phyloP scores from a whole-genome alignment of 139 green algal species.

The Trebouxia sp. region DNA sequence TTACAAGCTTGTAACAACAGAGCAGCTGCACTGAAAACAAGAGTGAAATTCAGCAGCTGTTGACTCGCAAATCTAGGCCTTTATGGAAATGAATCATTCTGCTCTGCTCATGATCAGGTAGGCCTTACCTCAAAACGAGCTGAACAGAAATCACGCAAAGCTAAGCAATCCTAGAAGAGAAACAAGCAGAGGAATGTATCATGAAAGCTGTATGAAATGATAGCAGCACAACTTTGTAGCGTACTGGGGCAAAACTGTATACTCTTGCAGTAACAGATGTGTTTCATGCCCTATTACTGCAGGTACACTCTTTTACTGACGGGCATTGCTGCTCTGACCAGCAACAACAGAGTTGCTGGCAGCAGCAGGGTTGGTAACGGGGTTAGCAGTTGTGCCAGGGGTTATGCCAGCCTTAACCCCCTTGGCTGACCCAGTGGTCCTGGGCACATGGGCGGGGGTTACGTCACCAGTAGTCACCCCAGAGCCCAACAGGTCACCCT shows the following conservation, averaged over 20 bases:
- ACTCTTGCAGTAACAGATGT: too few relatives aligned
- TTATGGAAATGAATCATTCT: too few relatives aligned
- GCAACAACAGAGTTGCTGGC: background rate
- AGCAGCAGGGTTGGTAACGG: background rate
- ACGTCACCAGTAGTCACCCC: slow-evolving; percentile 18
- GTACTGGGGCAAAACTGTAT: too few relatives aligned
- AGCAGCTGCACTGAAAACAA: too few relatives aligned
- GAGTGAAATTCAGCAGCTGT: too few relatives aligned
- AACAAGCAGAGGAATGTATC: background rate
- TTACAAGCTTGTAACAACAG: too few relatives aligned
- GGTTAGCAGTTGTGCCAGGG: background rate
- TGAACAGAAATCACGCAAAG: background rate
- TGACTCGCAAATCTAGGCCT: too few relatives aligned
- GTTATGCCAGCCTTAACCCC: background rate
- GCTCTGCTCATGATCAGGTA: background rate
- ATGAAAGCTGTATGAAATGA: too few relatives aligned
- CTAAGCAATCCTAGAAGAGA: background rate
- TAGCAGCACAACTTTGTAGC: too few relatives aligned
- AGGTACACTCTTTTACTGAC: background rate
- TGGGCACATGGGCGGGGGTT: background rate
- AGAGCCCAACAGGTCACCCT: slow-evolving; percentile 15
- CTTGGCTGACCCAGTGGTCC: background rate
- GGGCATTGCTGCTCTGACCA: background rate
- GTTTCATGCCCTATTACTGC: too few relatives aligned
- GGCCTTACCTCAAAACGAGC: background rate